phyloP scores from a whole-genome alignment of 768 basidiomycete genomes.

The Punctularia strigosozonata region DNA sequence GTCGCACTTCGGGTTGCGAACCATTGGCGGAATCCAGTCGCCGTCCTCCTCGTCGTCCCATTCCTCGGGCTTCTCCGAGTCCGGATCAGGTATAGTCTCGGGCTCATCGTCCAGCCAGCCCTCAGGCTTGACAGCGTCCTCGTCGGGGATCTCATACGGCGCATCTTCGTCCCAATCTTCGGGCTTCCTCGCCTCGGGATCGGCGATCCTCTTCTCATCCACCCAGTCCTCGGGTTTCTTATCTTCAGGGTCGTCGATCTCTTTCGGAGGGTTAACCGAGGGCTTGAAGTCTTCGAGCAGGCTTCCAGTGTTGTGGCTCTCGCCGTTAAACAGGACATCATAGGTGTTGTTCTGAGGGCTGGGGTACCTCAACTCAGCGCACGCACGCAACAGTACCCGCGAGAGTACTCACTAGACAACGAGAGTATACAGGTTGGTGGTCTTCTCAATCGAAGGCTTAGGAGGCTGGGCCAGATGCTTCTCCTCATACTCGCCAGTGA shows the following conservation, averaged over 20 bases:
- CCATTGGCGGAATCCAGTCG: constrained; percentile 89
- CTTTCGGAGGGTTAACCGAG: constrained; percentile 81
- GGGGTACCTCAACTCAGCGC: constrained; percentile 3
- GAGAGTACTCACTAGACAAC: constrained; percentile 61
- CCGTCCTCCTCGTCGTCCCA: constrained; percentile 99
- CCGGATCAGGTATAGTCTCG: constrained; percentile 77
- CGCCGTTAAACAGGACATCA: constrained; percentile 83
- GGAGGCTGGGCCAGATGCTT: constrained; percentile 85
- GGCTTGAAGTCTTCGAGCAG: constrained; percentile 93
- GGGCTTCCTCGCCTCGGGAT: constrained; percentile 81
- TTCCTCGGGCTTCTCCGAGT: constrained; percentile 93
- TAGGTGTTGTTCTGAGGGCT: constrained; percentile 95
- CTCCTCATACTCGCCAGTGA: constrained; percentile 90
- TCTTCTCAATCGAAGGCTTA: constrained; percentile 78
- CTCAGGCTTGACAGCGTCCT: constrained; percentile 80
- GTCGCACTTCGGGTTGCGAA: constrained; percentile 84
- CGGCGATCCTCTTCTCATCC: constrained; percentile 74
- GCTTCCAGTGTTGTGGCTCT: constrained; percentile 64
- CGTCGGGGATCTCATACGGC: constrained; percentile 83
- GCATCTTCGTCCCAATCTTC: constrained; percentile 98
- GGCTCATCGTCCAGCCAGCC: constrained; percentile 94
- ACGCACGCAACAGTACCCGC: neutral
- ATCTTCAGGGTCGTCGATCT: constrained; percentile 91
- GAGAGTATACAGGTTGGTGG: constrained; percentile 91
- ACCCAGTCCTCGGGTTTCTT: constrained; percentile 91